Conservation (phyloP, 352 stramenopile species). For the Phytophthora nicotianae region DNA sequence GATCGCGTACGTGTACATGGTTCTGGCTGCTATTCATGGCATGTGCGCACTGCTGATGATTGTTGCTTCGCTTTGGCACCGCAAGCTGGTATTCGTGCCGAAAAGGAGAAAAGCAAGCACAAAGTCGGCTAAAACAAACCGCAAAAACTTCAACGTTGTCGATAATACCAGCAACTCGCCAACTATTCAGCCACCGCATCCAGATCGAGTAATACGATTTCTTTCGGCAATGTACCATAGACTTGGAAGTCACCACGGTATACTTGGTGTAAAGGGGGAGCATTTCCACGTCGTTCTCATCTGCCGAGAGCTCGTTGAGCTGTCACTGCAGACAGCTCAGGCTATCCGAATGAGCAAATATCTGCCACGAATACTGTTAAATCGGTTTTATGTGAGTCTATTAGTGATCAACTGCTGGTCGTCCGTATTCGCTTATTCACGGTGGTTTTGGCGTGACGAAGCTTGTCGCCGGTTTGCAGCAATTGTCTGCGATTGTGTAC, state of each 20-base stretch:
- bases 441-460: conserved; percentile 25
- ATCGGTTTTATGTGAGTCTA: conserved; percentile 38
- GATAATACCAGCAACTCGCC: neutral
- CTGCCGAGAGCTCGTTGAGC: conserved; percentile 24
- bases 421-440: conserved; percentile 22
- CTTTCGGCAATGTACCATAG: conserved; percentile 8
- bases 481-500: conserved; percentile 24
- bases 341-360: conserved; percentile 36
- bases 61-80: conserved; percentile 9
- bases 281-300: conserved; percentile 28
- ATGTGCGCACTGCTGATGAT: conserved; percentile 18
- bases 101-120: neutral
- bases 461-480: conserved; percentile 20
- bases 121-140: neutral
- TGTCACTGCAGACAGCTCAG: conserved; percentile 22
- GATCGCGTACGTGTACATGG: conserved; percentile 27
- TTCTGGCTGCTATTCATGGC: conserved; percentile 24
- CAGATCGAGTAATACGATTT: neutral
- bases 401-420: conserved; percentile 39
- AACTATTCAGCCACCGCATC: neutral
- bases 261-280: conserved; percentile 19
- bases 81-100: conserved; percentile 8
- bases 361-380: conserved; percentile 30
- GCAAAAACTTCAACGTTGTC: neutral
- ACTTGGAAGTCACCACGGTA: neutral